Base-by-base conservation (phyloP, 371 early-diverging fungal species). In the Syncephalastrum monosporum region DNA sequence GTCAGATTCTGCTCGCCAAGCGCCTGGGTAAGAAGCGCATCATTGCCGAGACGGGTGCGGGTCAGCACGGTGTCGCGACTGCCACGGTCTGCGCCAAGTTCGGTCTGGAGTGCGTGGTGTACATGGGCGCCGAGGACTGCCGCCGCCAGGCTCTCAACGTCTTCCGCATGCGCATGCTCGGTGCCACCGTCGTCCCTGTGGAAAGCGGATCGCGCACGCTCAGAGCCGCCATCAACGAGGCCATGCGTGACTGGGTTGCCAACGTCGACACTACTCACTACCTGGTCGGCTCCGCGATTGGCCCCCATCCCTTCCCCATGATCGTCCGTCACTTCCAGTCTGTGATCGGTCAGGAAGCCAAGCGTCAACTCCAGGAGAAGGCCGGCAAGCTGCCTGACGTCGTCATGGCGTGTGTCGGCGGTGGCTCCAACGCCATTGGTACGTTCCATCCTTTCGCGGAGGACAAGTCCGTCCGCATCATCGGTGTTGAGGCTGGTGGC, bases 31-130 rank as follows among this genome's bases (percentile, higher is more conserved):
- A 98, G 84, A 89, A 81, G 60, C 88, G 96, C 65, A 96, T 97
- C 65, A 97, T 98, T 78, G 97, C 97, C 42, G 98, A 98, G 68
- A 98, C 98, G 14, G 97, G 98, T 45, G 97, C 98, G 48, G 98
- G 98, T 24, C 98, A 98, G 69, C 97, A 98, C 71, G 98, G 97
- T 74, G 97, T 98, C 5, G 97, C 95, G 33, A 97, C 97, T 4
- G 98, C 98, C 7, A 96, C 97, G 23, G 95, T 94, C 3, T 98
- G 98, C 76, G 98, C 98, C 67, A 95, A 96, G 75, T 91, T 98
- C 67, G 96, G 96, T 3, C 71, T 98, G 59, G 90, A 96, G 71
- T 96, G 98, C 72, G 81, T 87, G 56, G 85, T 98, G 24, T 98
- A 97, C 77, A 98, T 98, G 97, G 97, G 97, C 50, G 89, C 90